phyloP scores from a whole-genome alignment of 306 rosid genomes.

The Oxytropis ochrocephala region DNA sequence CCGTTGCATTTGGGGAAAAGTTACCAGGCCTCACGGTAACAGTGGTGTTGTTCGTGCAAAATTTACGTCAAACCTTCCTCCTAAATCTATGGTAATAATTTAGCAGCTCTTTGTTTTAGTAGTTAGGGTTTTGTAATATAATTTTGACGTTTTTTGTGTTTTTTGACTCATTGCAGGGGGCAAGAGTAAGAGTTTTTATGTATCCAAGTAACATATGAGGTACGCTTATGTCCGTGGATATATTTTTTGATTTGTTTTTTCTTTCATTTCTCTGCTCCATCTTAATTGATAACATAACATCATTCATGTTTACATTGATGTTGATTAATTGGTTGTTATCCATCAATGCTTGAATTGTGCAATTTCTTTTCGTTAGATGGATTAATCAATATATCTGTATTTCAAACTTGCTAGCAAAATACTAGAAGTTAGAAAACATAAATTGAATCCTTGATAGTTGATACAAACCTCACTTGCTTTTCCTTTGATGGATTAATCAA shows the following conservation, averaged over 20 bases:
- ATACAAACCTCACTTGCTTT: too few relatives aligned
- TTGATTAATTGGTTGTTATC: too few relatives aligned
- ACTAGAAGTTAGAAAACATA: too few relatives aligned
- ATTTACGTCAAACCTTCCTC: slow-evolving; percentile 87
- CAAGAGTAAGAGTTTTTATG: slow-evolving; percentile 84
- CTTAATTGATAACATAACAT: too few relatives aligned
- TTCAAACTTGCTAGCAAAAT: too few relatives aligned
- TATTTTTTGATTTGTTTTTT: too few relatives aligned
- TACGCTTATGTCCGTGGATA: too few relatives aligned
- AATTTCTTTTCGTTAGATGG: too few relatives aligned
- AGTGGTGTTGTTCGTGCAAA: slow-evolving; percentile 85
- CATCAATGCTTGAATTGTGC: too few relatives aligned
- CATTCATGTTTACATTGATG: too few relatives aligned
- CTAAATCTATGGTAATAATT: slow-evolving; percentile 69
- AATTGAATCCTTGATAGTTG: too few relatives aligned
- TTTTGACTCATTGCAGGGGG: slow-evolving; percentile 46
- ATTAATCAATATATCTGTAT: not conserved
- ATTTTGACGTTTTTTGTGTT: not conserved
- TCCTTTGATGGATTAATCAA: too few relatives aligned
- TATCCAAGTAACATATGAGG: slow-evolving; percentile 90
- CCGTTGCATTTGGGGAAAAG: slow-evolving; percentile 97
- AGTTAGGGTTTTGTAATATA: not conserved
- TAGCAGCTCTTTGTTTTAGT: not conserved
- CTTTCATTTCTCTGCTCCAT: not conserved
- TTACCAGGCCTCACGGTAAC: slow-evolving; percentile 81